Evolutionary conservation across 129 eudicot species (phyloP).

Genomic region (Centaurea solstitialis): DNA sequence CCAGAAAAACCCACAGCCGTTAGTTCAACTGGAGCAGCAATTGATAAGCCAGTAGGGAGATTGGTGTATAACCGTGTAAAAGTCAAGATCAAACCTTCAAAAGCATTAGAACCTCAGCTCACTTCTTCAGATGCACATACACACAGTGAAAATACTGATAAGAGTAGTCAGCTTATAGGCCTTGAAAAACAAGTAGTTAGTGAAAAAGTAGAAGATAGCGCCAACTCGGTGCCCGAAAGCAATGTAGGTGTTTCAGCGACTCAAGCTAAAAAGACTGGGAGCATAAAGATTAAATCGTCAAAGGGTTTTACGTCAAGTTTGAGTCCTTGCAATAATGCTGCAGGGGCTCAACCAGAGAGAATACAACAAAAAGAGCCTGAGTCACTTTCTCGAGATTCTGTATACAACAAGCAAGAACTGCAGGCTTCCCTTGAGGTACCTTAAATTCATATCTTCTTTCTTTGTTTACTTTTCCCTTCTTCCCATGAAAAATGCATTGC

Average conservation of each 20-base stretch:
- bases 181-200: conserved; percentile 49
- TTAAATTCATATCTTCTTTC: not conserved
- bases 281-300: conserved; percentile 70
- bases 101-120: conserved; percentile 52
- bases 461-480: not conserved
- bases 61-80: conserved; percentile 80
- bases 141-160: conserved; percentile 74
- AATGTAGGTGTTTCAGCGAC: conserved; percentile 26
- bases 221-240: conserved; percentile 60
- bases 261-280: conserved; percentile 55
- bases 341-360: conserved; percentile 45
- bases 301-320: conserved; percentile 58
- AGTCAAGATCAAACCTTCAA: conserved; percentile 74
- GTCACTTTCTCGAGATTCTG: conserved; percentile 28
- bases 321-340: conserved; percentile 59
- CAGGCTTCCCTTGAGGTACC: conserved; percentile 76
- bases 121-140: conserved; percentile 59
- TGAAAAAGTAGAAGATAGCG: conserved; percentile 82
- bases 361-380: conserved; percentile 46
- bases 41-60: conserved; percentile 47
- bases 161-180: conserved; percentile 55
- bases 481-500: not conserved
- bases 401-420: conserved; percentile 65
- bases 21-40: conserved; percentile 33
- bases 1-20: conserved; percentile 47